These are phyloP conservation scores for Senna siamea DNA, from an alignment of 306 rosid genomes.

Conservation along the genomic window DNA sequence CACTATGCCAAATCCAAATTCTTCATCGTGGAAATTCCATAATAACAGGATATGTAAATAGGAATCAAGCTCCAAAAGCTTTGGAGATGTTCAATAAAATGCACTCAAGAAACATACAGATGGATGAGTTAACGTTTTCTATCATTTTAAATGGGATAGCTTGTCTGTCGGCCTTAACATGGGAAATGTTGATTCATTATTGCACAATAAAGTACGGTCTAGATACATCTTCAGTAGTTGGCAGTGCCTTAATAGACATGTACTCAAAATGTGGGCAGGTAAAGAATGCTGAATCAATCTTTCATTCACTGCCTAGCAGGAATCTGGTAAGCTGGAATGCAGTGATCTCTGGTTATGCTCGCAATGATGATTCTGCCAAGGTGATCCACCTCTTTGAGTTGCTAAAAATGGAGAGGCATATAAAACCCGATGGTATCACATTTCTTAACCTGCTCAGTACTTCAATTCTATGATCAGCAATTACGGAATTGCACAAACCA, in stretches of 20 bases:
- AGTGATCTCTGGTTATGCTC: conserved; percentile 68
- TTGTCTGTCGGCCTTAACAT: conserved; percentile 56
- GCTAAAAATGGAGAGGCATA: conserved; percentile 49
- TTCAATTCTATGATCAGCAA: conserved; percentile 55
- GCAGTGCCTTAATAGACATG: conserved; percentile 70
- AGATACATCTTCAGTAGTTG: conserved; percentile 62
- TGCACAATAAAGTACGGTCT: conserved; percentile 55
- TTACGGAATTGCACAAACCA: conserved; percentile 55
- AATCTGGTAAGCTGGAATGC: conserved; percentile 78
- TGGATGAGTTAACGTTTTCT: conserved; percentile 75
- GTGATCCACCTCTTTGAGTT: conserved; percentile 54
- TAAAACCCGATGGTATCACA: conserved; percentile 66
- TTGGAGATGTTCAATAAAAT: conserved; percentile 58
- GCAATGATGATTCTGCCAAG: conserved; percentile 49
- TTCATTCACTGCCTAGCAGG: conserved; percentile 48
- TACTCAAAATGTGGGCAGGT: conserved; percentile 78
- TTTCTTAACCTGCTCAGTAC: conserved; percentile 61
- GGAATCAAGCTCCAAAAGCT: conserved; percentile 58
- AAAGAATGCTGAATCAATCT: conserved; percentile 55
- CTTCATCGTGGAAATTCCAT: conserved; percentile 81
- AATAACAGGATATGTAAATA: conserved; percentile 69
- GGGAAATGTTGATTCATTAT: conserved; percentile 73
- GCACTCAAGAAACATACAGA: conserved; percentile 52
- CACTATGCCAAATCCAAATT: conserved; percentile 60
- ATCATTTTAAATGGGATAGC: conserved; percentile 69